phyloP scores from a whole-genome alignment of 2,329 filamentous ascomycete genomes.

The Hypomyces rosellus region DNA sequence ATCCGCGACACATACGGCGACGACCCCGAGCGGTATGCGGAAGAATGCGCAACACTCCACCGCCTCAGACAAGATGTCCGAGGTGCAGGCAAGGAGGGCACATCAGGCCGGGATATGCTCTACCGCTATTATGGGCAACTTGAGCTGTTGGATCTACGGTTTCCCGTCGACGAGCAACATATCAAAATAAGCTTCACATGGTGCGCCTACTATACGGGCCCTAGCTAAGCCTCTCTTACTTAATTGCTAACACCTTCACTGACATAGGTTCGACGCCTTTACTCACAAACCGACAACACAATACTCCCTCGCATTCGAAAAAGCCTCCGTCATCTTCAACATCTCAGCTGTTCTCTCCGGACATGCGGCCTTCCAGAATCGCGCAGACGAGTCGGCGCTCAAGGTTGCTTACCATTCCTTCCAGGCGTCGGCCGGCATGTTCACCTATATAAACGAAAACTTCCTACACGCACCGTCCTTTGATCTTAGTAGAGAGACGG shows the following conservation, averaged over 20 bases:
- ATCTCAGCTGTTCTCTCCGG: slow-evolving; percentile 96
- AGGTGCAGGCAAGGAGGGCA: slow-evolving; percentile 93
- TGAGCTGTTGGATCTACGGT: slow-evolving; percentile 86
- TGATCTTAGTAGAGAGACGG: slow-evolving; percentile 91
- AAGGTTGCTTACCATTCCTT: slow-evolving; percentile 98
- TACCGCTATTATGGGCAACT: slow-evolving; percentile 98
- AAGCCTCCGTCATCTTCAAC: slow-evolving; percentile 99
- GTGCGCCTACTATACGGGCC: slow-evolving; percentile 41
- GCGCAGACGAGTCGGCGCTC: slow-evolving; percentile 83
- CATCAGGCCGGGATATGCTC: slow-evolving; percentile 82
- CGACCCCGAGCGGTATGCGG: slow-evolving; percentile 89
- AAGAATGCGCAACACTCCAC: slow-evolving; percentile 93
- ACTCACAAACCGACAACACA: slow-evolving; percentile 96
- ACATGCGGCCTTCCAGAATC: slow-evolving; percentile 87
- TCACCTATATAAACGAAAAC: slow-evolving; percentile 99
- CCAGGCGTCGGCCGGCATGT: slow-evolving; percentile 97
- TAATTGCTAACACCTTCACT: slow-evolving; percentile 7
- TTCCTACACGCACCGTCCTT: slow-evolving; percentile 94
- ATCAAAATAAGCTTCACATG: slow-evolving; percentile 99
- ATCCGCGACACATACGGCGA: slow-evolving; percentile 93
- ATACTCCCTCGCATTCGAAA: slow-evolving; percentile 95
- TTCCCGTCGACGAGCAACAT: slow-evolving; percentile 96
- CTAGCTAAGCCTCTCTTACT: not conserved
- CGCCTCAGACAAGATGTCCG: slow-evolving; percentile 96
- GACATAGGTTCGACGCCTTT: slow-evolving; percentile 96